A percentile compares a stretch with the other conserved stretches of the same genome.
Conservation (phyloP, 371 early-diverging fungal species). For the Mucor mucedo region DNA sequence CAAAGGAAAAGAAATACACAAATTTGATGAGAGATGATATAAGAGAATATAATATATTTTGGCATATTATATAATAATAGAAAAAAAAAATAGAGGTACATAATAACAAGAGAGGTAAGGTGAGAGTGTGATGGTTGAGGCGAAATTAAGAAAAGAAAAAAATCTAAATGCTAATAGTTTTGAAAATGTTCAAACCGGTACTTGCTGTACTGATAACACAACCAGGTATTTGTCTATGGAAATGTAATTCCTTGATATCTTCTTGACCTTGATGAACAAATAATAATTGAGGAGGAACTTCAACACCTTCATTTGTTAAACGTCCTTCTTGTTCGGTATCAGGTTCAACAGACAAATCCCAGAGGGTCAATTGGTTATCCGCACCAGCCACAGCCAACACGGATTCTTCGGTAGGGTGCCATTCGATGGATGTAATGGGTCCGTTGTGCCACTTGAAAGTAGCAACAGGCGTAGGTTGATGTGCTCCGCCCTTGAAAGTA, state of each 20-base stretch:
- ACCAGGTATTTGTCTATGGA: constrained; percentile 93
- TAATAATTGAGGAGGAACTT: constrained; percentile 94
- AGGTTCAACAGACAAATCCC: constrained; percentile 96
- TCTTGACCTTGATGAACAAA: constrained; percentile 95
- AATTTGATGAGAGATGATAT: background rate
- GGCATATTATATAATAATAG: background rate
- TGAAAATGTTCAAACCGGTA: constrained; percentile 94
- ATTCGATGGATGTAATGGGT: constrained; percentile 95
- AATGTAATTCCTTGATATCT: constrained; percentile 95
- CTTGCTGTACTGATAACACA: constrained; percentile 87
- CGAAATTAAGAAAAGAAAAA: constrained; percentile 1
- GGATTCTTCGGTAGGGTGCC: constrained; percentile 94
- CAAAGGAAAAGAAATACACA: too few species aligned
- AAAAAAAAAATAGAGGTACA: constrained; percentile 1
- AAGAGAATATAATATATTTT: background rate
- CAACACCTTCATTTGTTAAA: constrained; percentile 66
- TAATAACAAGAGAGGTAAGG: constrained; percentile 5
- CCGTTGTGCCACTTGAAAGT: constrained; percentile 94
- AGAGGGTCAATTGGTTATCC: constrained; percentile 95
- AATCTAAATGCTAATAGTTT: constrained; percentile 75
- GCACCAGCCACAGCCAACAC: constrained; percentile 92
- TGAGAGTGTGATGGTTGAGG: constrained; percentile 13
- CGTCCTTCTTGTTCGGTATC: constrained; percentile 87
- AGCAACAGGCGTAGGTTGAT: constrained; percentile 85
- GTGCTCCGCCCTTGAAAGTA: constrained; percentile 58